Evolutionary conservation across 176 grass and related monocot species (phyloP).

Genomic region (Dendrocalamus sinicus): DNA sequence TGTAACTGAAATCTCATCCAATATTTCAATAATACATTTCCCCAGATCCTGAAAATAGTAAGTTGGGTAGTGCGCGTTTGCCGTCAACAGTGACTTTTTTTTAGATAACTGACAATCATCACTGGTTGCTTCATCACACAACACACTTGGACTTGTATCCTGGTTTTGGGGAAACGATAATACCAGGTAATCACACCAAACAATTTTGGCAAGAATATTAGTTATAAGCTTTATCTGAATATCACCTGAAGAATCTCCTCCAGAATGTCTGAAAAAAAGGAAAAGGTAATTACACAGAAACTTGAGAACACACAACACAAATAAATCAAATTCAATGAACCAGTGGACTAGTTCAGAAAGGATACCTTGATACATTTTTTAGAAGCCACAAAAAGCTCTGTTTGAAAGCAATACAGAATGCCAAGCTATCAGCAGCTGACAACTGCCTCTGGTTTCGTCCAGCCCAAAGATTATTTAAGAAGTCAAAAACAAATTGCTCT

Average conservation of each 20-base stretch:
- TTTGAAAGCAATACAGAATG: conserved; percentile 72
- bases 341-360: conserved; percentile 25
- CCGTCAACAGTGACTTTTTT: conserved; percentile 42
- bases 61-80: conserved; percentile 40
- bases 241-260: conserved; percentile 48
- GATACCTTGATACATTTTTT: conserved; percentile 71
- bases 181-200: conserved; percentile 83
- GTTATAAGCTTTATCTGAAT: conserved; percentile 58
- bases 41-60: conserved; percentile 76
- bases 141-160: conserved; percentile 13
- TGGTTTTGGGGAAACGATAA: conserved; percentile 24
- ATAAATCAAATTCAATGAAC: conserved; percentile 42
- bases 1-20: conserved; percentile 57
- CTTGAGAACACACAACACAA: conserved; percentile 5
- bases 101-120: conserved; percentile 43
- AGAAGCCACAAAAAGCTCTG: conserved; percentile 79
- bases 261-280: conserved; percentile 62
- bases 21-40: conserved; percentile 76
- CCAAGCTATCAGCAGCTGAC: conserved; percentile 65
- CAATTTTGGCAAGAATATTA: conserved; percentile 63
- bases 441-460: conserved; percentile 78
- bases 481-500: conserved; percentile 79
- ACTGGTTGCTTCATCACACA: conserved; percentile 42
- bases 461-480: conserved; percentile 83
- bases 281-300: background rate